Evolutionary conservation across 495 filamentous ascomycete species (phyloP).

Genomic region (Neurospora sp.): DNA sequence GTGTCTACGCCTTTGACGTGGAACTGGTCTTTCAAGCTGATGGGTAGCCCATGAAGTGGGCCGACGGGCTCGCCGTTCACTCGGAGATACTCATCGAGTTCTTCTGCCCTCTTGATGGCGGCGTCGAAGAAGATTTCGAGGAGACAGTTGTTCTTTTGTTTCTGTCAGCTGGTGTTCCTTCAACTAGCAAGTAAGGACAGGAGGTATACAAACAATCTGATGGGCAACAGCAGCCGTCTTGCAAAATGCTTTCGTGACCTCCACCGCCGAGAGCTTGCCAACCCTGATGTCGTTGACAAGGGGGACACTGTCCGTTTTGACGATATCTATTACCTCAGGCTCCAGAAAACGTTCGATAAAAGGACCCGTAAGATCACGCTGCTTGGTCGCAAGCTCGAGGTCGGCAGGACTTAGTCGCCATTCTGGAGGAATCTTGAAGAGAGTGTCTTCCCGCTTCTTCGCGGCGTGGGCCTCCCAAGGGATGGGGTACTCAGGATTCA

Average conservation of each 20-base stretch:
- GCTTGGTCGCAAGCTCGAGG: slow-evolving; percentile 7
- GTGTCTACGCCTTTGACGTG: slow-evolving; percentile 46
- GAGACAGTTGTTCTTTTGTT: slow-evolving; percentile 42
- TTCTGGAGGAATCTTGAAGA: slow-evolving; percentile 14
- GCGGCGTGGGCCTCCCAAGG: slow-evolving; percentile 18
- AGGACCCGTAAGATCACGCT: slow-evolving; percentile 19
- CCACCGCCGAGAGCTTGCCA: slow-evolving; percentile 18
- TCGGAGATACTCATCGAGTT: slow-evolving; percentile 44
- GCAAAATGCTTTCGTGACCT: slow-evolving; percentile 32
- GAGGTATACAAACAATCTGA: slow-evolving; percentile 37
- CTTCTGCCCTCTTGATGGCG: slow-evolving; percentile 47
- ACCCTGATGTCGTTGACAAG: slow-evolving; percentile 14
- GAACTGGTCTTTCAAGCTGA: slow-evolving; percentile 60
- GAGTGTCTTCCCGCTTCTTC: slow-evolving; percentile 11
- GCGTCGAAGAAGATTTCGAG: slow-evolving; percentile 56
- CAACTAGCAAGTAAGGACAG: too few relatives aligned
- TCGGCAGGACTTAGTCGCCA: slow-evolving; percentile 18
- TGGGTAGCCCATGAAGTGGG: slow-evolving; percentile 58
- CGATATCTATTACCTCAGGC: slow-evolving; percentile 8
- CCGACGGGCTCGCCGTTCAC: slow-evolving; percentile 43
- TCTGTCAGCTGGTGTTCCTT: not conserved
- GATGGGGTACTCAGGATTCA: not conserved
- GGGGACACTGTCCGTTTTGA: slow-evolving; percentile 7
- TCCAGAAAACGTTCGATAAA: slow-evolving; percentile 26
- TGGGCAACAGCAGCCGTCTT: slow-evolving; percentile 51